Conservation (phyloP, 176 grass and related monocot species). For the Puccinellia tenuiflora region DNA sequence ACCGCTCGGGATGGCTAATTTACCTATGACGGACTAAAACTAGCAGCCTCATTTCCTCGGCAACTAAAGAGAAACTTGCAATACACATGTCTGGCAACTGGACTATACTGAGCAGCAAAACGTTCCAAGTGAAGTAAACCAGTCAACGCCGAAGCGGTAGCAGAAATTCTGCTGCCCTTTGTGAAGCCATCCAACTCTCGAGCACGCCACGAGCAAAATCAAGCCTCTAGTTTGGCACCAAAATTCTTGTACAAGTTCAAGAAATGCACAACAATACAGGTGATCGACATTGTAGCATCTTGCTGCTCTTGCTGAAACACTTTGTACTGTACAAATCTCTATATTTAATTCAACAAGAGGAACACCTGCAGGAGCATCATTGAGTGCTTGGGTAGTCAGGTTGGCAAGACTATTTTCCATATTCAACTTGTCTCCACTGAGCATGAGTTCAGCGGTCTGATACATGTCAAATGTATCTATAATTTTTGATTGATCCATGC, state of each 20-base stretch:
- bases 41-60: not conserved
- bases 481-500: no score
- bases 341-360: constrained; percentile 26
- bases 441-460: constrained; percentile 42
- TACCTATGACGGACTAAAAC: not conserved
- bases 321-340: constrained; percentile 29
- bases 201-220: not conserved
- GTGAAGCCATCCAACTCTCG: not conserved
- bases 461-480: no score
- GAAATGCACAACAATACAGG: not conserved
- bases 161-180: not conserved
- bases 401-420: constrained; percentile 9
- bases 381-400: not conserved
- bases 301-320: constrained; percentile 2
- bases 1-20: not conserved
- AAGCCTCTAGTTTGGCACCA: constrained; percentile 6
- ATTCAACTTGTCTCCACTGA: constrained; percentile 3
- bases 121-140: not conserved
- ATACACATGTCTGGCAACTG: not conserved
- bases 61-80: not conserved
- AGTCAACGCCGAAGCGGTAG: not conserved
- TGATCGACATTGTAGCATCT: not conserved
- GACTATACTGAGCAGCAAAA: not conserved
- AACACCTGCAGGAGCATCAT: not conserved
- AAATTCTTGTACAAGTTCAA: not conserved